phyloP scores from a whole-genome alignment of 371 early-diverging fungal species.

The Nematocida sp. region DNA sequence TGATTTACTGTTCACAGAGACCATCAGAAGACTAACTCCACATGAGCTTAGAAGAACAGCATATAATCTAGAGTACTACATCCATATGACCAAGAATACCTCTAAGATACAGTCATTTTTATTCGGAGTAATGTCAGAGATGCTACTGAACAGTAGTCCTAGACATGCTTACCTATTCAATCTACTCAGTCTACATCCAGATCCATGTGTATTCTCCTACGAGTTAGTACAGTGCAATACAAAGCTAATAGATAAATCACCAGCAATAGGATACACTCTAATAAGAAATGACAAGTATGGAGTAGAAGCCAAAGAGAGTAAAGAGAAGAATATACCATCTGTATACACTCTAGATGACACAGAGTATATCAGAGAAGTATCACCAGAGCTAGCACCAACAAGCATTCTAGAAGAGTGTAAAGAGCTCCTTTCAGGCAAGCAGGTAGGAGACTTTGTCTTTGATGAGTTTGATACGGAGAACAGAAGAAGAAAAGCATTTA shows the following conservation, averaged over 20 bases:
- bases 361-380: conserved; percentile 34
- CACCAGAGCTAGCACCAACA: neutral
- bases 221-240: conserved; percentile 31
- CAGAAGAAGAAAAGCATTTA: conserved; percentile 43
- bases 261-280: conserved; percentile 21
- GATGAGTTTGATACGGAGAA: conserved; percentile 51
- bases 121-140: neutral
- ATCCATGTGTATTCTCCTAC: conserved; percentile 4
- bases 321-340: neutral
- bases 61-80: neutral
- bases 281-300: neutral
- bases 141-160: neutral
- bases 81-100: neutral
- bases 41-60: neutral
- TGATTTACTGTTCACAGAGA: neutral
- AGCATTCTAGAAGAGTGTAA: conserved; percentile 44
- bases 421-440: conserved; percentile 30
- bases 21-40: neutral
- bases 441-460: conserved; percentile 46
- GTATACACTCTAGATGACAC: conserved; percentile 40
- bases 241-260: conserved; percentile 3
- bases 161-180: conserved; percentile 19
- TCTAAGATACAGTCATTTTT: neutral
- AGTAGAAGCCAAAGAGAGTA: neutral
- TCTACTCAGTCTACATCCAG: neutral